phyloP scores from a whole-genome alignment of 2,329 filamentous ascomycete genomes.

The Fusarium sublunatum region DNA sequence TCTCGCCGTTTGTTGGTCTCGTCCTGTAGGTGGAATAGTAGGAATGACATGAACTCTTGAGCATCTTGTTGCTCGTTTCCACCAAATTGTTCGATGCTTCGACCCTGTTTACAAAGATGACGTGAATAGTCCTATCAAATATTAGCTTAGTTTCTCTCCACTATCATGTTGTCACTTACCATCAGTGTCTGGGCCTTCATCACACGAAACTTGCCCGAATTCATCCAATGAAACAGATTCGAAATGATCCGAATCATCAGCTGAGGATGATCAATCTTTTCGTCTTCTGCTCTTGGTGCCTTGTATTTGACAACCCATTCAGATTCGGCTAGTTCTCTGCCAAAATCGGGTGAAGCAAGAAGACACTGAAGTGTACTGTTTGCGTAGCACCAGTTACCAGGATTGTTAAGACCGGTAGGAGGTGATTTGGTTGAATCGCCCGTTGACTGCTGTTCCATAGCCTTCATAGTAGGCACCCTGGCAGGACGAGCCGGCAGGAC shows the following conservation, averaged over 20 bases:
- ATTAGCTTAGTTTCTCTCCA: slow-evolving; percentile 39
- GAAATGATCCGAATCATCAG: slow-evolving; percentile 70
- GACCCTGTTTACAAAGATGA: slow-evolving; percentile 51
- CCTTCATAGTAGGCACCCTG: slow-evolving; percentile 52
- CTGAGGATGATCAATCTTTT: slow-evolving; percentile 65
- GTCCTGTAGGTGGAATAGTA: slow-evolving; percentile 84
- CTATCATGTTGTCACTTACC: slow-evolving; percentile 56
- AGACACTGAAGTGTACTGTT: slow-evolving; percentile 90
- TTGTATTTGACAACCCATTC: slow-evolving; percentile 73
- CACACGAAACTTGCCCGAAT: slow-evolving; percentile 59
- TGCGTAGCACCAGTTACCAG: slow-evolving; percentile 88
- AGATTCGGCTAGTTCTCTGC: slow-evolving; percentile 69
- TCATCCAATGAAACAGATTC: slow-evolving; percentile 69
- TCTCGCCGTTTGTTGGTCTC: slow-evolving; percentile 78
- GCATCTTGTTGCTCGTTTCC: slow-evolving; percentile 87
- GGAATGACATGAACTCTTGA: slow-evolving; percentile 87
- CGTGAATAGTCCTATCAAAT: slow-evolving; percentile 64
- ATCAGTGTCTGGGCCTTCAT: slow-evolving; percentile 68
- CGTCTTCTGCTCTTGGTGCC: slow-evolving; percentile 72
- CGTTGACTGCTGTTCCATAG: slow-evolving; percentile 60
- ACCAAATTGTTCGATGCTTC: slow-evolving; percentile 65
- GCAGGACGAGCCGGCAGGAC: slow-evolving; percentile 52
- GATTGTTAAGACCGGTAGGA: slow-evolving; percentile 78
- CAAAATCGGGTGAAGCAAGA: slow-evolving; percentile 77
- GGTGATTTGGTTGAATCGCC: slow-evolving; percentile 43